Evolutionary conservation across 1,284 basidiomycete genomes (phyloP), one percentile per base, ranked within the genome.

Genomic region (Leccinum griseonigrum): DNA sequence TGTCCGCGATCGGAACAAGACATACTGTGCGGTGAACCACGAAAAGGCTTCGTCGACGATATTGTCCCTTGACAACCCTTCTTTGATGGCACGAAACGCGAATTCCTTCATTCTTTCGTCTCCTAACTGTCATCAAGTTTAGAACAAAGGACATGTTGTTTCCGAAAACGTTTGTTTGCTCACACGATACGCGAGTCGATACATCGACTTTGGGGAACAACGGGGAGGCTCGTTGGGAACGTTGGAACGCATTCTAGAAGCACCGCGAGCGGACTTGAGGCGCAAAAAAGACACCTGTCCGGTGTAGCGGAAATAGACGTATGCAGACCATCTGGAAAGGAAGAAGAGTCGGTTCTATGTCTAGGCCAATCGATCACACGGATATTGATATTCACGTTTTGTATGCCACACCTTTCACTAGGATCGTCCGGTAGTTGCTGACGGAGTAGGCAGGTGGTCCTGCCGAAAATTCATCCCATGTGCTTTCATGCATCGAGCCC

Each of bases 121-220:
- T 36, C 62, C 68, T 8, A 75, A 58, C 72, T 75, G 59, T 9
- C 59, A 46, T 26, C n/a, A 52, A 55, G 16, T 16, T 69, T 29
- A 60, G 28, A 13, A 28, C 28, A 28, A 8, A 54, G 18, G 14
- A 40, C 7, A 31, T 38, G 22, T 29, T 11, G 3, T 54, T 31
- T 36, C n/a, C 22, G 26, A 28, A 38, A 14, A 34, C 14, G 57
- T 40, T 13, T 43, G 56, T 50, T 13, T 46, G 28, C 71, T 59
- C 50, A 74, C 72, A 7, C 11, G 60, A 28, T 10, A 46, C 34
- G 74, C 72, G 14, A 76, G 66, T 51, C 74, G 68, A 64, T 74
- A 75, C 72, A 76, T 74, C n/a, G 72, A 76, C 61, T 76, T 74
- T 59, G 72, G 74, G 16, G 72, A 76, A 26, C 74, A 74, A 36